phyloP scores from a whole-genome alignment of 192 early-diverging fungal species.

The Coemansia sp. region DNA sequence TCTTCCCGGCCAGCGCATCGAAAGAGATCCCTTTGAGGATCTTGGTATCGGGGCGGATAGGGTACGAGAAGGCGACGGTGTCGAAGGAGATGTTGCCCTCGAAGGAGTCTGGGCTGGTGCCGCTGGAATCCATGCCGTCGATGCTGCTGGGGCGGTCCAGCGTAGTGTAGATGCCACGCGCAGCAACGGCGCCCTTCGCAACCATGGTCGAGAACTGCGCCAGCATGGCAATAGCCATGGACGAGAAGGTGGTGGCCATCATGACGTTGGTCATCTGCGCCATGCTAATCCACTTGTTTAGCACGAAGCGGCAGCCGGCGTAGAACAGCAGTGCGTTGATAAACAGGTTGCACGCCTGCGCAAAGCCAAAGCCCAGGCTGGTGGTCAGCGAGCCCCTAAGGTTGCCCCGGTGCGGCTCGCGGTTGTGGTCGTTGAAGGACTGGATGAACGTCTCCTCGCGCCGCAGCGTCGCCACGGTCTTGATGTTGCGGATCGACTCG shows the following conservation, averaged over 20 bases:
- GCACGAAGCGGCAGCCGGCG: slow-evolving; percentile 57
- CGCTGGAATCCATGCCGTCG: slow-evolving; percentile 33
- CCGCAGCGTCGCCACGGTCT: slow-evolving; percentile 78
- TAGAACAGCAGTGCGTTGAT: slow-evolving; percentile 62
- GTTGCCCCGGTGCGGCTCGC: slow-evolving; percentile 50
- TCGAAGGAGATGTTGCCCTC: slow-evolving; percentile 44
- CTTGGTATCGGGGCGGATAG: slow-evolving; percentile 61
- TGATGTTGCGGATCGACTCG: slow-evolving; percentile 81
- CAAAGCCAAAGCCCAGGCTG: slow-evolving; percentile 55
- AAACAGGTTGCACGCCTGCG: slow-evolving; percentile 59
- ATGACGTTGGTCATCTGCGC: slow-evolving; percentile 39
- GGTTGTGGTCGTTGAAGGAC: slow-evolving; percentile 49
- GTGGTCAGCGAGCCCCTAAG: slow-evolving; percentile 41
- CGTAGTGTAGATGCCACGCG: slow-evolving; percentile 70
- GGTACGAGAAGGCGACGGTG: slow-evolving; percentile 62
- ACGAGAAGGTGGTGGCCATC: slow-evolving; percentile 60
- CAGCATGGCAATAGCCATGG: slow-evolving; percentile 58
- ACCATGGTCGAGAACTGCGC: slow-evolving; percentile 66
- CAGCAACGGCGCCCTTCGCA: slow-evolving; percentile 79
- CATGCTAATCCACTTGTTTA: slow-evolving; percentile 52
- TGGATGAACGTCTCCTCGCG: slow-evolving; percentile 55
- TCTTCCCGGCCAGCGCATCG: slow-evolving; percentile 59
- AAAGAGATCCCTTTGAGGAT: slow-evolving; percentile 67
- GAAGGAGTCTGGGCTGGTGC: slow-evolving; percentile 68
- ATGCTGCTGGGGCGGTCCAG: slow-evolving; percentile 73